Evolutionary conservation across 306 rosid genomes (phyloP), one percentile per base, ranked within the genome.

Genomic region (Rosa multiflora): DNA sequence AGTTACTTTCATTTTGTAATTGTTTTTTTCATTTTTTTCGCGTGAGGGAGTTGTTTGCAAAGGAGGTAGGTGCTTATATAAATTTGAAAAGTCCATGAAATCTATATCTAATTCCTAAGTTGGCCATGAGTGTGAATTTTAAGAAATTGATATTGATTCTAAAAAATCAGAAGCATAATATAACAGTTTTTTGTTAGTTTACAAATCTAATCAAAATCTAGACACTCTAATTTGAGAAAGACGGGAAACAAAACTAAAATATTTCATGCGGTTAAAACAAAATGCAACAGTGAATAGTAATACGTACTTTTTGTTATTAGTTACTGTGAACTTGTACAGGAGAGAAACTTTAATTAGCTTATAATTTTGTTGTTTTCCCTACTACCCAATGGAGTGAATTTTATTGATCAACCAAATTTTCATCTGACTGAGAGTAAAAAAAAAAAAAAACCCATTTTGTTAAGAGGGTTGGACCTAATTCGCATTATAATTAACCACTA

Each of bases 241-340:
- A 73, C n/a, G 7, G 37, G 11, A 20, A 21, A 21, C 26, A 8
- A 23, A 14, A 61, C 12, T 6, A 4, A 4, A 49, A 14, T 13
- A 32, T 10, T 72, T 72, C 76, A 49, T 72, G 63, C 2, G 76
- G 76, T 72, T 51, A 18, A 15, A 51, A 51, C 61, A 51, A 72
- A 8, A 29, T 72, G 63, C 42, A 17, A 17, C 9, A 26, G 5
- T 49, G 14, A 20, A 3, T 26, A 69, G 52, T 8, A 48, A 3
- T 4, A 11, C 10, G 0, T 12, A 61, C 40, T 10, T 2, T 11
- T n/a, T 11, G 17, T 61, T 52, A 29, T 61, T 61, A 61, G 67
- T 61, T 11, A 26, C 39, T 10, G 67, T 23, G 39, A 10, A 59
- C 32, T 26, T 26, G 29, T 26, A 26, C 12, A 67, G 2, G 44